These are phyloP conservation scores for Pelargonium cotyledonis DNA, from an alignment of 441 rosid genomes.

Conservation along the genomic window DNA sequence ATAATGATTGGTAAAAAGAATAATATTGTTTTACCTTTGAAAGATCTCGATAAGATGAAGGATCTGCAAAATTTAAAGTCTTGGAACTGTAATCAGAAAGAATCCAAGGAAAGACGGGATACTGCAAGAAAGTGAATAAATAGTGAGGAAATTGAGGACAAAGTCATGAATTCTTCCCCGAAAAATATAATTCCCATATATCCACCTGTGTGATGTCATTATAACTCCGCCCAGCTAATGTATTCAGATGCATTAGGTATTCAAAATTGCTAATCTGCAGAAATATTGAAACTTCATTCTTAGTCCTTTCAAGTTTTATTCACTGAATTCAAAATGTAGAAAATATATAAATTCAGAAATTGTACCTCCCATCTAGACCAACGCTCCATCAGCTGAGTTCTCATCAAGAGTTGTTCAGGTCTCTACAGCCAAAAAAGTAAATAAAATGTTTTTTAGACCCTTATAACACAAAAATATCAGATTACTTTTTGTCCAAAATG, in stretches of 20 bases:
- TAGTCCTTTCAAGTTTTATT: slow-evolving; percentile 6
- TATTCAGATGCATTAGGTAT: slow-evolving; percentile 95
- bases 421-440: slow-evolving; percentile 47
- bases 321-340: slow-evolving; percentile 5
- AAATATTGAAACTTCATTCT: slow-evolving; percentile 20
- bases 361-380: slow-evolving; percentile 99
- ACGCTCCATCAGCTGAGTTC: slow-evolving; percentile 97
- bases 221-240: slow-evolving; percentile 98
- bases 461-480: slow-evolving; percentile 4
- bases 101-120: slow-evolving; percentile 99
- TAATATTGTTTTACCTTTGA: slow-evolving; percentile 65
- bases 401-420: slow-evolving; percentile 93
- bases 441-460: slow-evolving; percentile 3
- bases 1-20: slow-evolving; percentile 27
- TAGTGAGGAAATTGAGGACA: slow-evolving; percentile 15
- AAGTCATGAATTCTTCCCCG: neutral
- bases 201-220: slow-evolving; percentile 98
- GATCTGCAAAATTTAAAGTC: slow-evolving; percentile 72
- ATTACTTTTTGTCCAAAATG: neutral
- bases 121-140: slow-evolving; percentile 48
- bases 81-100: slow-evolving; percentile 80
- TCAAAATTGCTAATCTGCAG: slow-evolving; percentile 99
- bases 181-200: slow-evolving; percentile 11
- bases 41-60: slow-evolving; percentile 90
- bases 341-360: slow-evolving; percentile 9